Evolutionary conservation across 192 early-diverging fungal genomes (phyloP).

Genomic region (Dissophora ornata): DNA sequence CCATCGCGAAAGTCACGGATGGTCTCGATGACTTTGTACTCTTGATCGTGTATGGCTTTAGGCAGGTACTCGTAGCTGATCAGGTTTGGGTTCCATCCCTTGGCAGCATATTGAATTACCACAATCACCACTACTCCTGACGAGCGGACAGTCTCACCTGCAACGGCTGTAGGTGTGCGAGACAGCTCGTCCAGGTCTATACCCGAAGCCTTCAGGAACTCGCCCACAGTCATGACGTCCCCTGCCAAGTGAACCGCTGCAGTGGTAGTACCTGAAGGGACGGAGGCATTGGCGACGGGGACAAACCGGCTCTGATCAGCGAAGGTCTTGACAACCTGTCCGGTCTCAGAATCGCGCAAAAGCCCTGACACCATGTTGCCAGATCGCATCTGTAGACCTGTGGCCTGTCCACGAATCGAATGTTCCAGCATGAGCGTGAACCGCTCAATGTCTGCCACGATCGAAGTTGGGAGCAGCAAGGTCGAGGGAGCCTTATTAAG

Average conservation of each 20-base stretch:
- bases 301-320: conserved; percentile 35
- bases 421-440: conserved; percentile 59
- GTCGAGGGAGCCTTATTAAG: conserved; percentile 7
- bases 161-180: conserved; percentile 11
- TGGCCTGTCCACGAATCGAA: conserved; percentile 52
- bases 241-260: conserved; percentile 23
- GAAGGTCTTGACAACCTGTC: conserved; percentile 30
- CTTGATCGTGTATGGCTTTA: conserved; percentile 52
- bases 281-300: background rate
- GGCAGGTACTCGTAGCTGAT: conserved; percentile 57
- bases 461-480: conserved; percentile 22
- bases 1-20: conserved; percentile 42
- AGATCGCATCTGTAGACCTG: conserved; percentile 53
- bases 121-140: conserved; percentile 56
- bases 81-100: conserved; percentile 43
- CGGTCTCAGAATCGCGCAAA: conserved; percentile 22
- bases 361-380: conserved; percentile 50
- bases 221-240: conserved; percentile 52
- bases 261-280: background rate
- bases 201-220: conserved; percentile 50
- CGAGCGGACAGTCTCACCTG: conserved; percentile 41
- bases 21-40: conserved; percentile 55
- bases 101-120: conserved; percentile 55
- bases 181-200: conserved; percentile 39
- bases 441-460: conserved; percentile 54